Conservation (phyloP, 805 yeast genomes). For the Lachancea dasiensis region DNA sequence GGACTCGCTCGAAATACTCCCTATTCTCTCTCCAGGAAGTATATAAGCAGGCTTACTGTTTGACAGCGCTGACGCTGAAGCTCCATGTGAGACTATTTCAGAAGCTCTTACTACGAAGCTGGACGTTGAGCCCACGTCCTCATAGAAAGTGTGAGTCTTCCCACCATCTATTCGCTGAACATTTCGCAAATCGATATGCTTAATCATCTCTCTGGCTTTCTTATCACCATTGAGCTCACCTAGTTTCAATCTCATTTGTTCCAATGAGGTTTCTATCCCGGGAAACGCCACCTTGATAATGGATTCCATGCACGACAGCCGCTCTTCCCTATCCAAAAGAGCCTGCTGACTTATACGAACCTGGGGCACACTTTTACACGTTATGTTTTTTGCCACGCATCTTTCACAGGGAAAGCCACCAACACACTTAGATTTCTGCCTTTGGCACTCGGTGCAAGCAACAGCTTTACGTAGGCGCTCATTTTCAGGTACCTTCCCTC, state of each 20-base stretch:
- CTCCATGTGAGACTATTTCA: constrained; percentile 10
- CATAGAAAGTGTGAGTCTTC: constrained; percentile 11
- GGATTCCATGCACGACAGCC: constrained; percentile 12
- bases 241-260: constrained; percentile 9
- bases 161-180: constrained; percentile 9
- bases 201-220: constrained; percentile 10
- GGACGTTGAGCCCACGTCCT: constrained; percentile 12
- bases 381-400: constrained; percentile 5
- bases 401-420: constrained; percentile 10
- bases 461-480: constrained; percentile 12
- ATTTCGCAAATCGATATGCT: constrained; percentile 9
- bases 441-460: constrained; percentile 10
- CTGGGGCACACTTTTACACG: constrained; percentile 8
- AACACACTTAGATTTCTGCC: constrained; percentile 10
- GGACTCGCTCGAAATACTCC: background rate
- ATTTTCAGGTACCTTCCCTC: constrained; percentile 11
- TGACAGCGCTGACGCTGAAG: background rate
- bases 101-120: constrained; percentile 11
- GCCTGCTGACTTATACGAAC: constrained; percentile 8
- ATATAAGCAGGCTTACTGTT: background rate
- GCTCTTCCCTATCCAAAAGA: constrained; percentile 5
- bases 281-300: constrained; percentile 10
- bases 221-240: constrained; percentile 10
- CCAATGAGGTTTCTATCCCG: constrained; percentile 9
- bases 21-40: background rate